Percentiles rank a stretch among this genome's conserved stretches.
Evolutionary conservation across 257 asterid species (phyloP).

Genomic region (Solanum verrucosum): DNA sequence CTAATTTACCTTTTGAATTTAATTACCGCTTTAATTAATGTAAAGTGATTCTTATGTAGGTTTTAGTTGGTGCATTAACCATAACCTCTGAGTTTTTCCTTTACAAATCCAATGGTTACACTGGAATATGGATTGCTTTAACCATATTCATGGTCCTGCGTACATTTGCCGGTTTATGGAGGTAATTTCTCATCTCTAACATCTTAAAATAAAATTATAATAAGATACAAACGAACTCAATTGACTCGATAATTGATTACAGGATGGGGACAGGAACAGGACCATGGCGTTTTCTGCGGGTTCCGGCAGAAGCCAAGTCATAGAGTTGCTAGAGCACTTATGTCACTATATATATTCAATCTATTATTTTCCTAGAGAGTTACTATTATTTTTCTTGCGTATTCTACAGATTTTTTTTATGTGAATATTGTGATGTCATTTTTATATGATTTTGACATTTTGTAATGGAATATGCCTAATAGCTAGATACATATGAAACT

Average conservation of each 20-base stretch:
- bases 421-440: neutral
- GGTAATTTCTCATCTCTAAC: slow-evolving; percentile 27
- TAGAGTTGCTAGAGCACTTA: neutral
- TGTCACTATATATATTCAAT: neutral
- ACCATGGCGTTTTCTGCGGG: slow-evolving; percentile 65
- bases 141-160: slow-evolving; percentile 76
- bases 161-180: slow-evolving; percentile 77
- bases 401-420: neutral
- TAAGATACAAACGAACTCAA: neutral
- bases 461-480: neutral
- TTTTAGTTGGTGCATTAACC: slow-evolving; percentile 52
- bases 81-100: slow-evolving; percentile 60
- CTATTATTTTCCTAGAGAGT: neutral
- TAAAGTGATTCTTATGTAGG: slow-evolving; percentile 25
- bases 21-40: neutral
- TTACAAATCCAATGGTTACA: slow-evolving; percentile 51
- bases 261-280: slow-evolving; percentile 88
- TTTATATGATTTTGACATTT: neutral
- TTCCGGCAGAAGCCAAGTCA: neutral
- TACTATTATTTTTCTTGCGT: neutral
- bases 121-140: slow-evolving; percentile 85
- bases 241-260: slow-evolving; percentile 1
- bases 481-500: neutral
- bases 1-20: neutral
- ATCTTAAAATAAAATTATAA: neutral